These are phyloP conservation scores for Streptanthus diversifolius DNA, from an alignment of 345 rosid genomes.

Conservation along the genomic window DNA sequence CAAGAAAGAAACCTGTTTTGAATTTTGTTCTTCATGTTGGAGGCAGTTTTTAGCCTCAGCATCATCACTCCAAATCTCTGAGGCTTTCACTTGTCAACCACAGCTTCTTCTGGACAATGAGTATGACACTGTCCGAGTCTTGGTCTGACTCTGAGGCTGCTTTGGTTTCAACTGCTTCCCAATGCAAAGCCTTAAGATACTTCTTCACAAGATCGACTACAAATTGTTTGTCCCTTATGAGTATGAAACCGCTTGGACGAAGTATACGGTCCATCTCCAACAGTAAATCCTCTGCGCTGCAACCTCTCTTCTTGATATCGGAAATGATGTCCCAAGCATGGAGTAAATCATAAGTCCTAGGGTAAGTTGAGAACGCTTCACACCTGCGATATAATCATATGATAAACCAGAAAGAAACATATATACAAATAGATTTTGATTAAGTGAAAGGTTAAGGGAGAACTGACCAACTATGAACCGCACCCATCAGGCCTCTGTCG, in stretches of 20 bases:
- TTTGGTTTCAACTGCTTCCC: conserved; percentile 73
- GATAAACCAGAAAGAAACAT: not conserved
- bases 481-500: conserved; percentile 83
- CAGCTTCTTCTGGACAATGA: conserved; percentile 70
- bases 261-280: conserved; percentile 94
- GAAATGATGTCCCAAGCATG: conserved; percentile 74
- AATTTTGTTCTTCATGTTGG: not conserved
- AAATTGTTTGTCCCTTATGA: conserved; percentile 64
- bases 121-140: conserved; percentile 37
- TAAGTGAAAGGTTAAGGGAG: not conserved
- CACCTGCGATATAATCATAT: conserved; percentile 48
- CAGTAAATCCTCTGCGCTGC: conserved; percentile 76
- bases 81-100: conserved; percentile 84
- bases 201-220: conserved; percentile 67
- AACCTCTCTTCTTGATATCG: conserved; percentile 69
- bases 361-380: conserved; percentile 84
- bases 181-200: conserved; percentile 66
- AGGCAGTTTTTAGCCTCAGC: conserved; percentile 1
- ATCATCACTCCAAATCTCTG: conserved; percentile 52
- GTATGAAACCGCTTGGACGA: conserved; percentile 75
- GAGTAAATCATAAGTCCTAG: conserved; percentile 82
- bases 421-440: not conserved
- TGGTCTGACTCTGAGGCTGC: conserved; percentile 53
- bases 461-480: conserved; percentile 68
- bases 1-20: conserved; percentile 1